A percentile compares a stretch with the other conserved stretches of the same genome.
Evolutionary conservation across 2,329 filamentous ascomycete genomes (phyloP).

Genomic region (Botrytis byssoidea): DNA sequence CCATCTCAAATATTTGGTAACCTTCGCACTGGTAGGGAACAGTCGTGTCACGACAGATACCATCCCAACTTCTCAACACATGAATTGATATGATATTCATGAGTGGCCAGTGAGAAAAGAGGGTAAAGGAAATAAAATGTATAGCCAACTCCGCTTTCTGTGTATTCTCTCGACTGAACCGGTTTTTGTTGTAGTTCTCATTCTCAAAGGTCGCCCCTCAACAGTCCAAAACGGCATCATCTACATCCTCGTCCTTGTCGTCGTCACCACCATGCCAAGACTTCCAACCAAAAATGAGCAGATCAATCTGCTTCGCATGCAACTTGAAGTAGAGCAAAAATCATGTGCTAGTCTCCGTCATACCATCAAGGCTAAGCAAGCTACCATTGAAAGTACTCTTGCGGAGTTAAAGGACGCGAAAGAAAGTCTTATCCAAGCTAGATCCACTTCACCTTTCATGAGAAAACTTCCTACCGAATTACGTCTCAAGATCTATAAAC

Average conservation of each 20-base stretch:
- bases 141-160: neutral
- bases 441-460: conserved; percentile 11
- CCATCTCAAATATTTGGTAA: neutral
- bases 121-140: too few relatives aligned
- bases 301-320: conserved; percentile 9
- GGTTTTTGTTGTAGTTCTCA: neutral
- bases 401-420: neutral
- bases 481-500: conserved; percentile 20
- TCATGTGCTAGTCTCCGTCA: neutral
- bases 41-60: neutral
- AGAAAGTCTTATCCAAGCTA: neutral
- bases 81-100: neutral
- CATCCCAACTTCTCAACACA: neutral
- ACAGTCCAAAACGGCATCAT: neutral
- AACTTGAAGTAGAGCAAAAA: conserved; percentile 13
- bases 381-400: neutral
- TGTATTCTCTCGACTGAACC: neutral
- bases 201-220: neutral
- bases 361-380: neutral
- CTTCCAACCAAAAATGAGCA: conserved; percentile 10
- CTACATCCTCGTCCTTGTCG: neutral
- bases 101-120: neutral
- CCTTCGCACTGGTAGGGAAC: neutral
- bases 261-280: conserved; percentile 2
- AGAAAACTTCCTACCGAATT: conserved; percentile 19